Evolutionary conservation across 306 rosid genomes (phyloP), one percentile per base, ranked within the genome.

Genomic region (Cajanus cajan): DNA sequence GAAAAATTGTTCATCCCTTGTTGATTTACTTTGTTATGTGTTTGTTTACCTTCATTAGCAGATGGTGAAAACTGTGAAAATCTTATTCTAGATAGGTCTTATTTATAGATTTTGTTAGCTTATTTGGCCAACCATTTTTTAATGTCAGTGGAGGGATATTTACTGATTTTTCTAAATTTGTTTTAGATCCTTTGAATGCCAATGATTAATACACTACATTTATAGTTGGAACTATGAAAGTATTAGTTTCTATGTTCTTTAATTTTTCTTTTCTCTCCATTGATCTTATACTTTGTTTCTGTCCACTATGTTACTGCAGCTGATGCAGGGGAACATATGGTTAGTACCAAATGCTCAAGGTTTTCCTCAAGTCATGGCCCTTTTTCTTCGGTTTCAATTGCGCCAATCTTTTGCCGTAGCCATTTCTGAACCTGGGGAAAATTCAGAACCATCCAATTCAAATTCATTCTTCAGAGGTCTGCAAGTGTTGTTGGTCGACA

Each of bases 281-380:
- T 82, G 51, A 73, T 22, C 43, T 74, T 76, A 12, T 41, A 4
- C 22, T 18, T 36, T 58, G 36, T 36, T 31, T 70, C 4, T 77
- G 79, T 43, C 18, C 33, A 5, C 34, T 51, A 14, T 66, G 44
- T 39, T 63, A 10, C 40, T 78, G 77, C 90, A 94, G 97, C 39
- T 86, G 85, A 94, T 94, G 97, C 94, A 89, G 87, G 98, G 98
- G 50, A 94, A 83, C 80, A 90, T 94, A 73, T 79, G 89, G 88
- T 85, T 81, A 8, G 65, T 86, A 22, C 94, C 96, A n/a, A 87
- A 87, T 54, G 59, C 85, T 76, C 87, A 89, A 73, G 97, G 96
- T 62, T 71, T 36, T 68, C 81, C 93, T 25, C 97, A 87, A 77
- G 73, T 90, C 80, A 92, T 88, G 93, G 85, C 89, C 2, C 91